phyloP scores from a whole-genome alignment of 441 rosid species.

The Jatropha multifida region DNA sequence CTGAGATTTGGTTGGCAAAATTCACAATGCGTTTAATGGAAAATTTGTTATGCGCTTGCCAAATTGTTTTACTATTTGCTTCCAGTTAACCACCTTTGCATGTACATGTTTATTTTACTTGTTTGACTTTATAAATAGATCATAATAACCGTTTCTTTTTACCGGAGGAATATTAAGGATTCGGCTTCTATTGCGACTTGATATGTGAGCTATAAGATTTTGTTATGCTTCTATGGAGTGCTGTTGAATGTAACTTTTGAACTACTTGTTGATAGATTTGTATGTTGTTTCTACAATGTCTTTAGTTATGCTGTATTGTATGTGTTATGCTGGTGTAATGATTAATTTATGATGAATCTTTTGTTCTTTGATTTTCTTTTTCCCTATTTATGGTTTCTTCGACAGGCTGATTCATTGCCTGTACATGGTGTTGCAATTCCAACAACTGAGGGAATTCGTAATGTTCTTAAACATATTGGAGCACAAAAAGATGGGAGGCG shows the following conservation, averaged over 20 bases:
- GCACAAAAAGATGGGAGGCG: conserved; percentile 61
- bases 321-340: background rate
- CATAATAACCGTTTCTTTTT: background rate
- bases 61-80: background rate
- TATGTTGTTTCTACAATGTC: background rate
- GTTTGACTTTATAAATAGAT: conserved; percentile 1
- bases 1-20: background rate
- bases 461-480: conserved; percentile 85
- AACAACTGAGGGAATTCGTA: conserved; percentile 76
- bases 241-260: background rate
- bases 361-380: conserved; percentile 7
- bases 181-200: background rate
- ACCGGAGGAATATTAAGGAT: background rate
- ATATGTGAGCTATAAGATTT: background rate
- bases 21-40: background rate
- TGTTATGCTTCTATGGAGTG: background rate
- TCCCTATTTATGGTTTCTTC: conserved; percentile 22
- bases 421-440: conserved; percentile 99
- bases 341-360: background rate
- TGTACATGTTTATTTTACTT: background rate
- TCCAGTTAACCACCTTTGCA: background rate
- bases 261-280: background rate
- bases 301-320: background rate
- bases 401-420: conserved; percentile 71
- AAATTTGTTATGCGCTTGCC: background rate